These are phyloP conservation scores for Neoarthrinium moseri DNA, from an alignment of 2,329 filamentous ascomycete species.

Conservation along the genomic window DNA sequence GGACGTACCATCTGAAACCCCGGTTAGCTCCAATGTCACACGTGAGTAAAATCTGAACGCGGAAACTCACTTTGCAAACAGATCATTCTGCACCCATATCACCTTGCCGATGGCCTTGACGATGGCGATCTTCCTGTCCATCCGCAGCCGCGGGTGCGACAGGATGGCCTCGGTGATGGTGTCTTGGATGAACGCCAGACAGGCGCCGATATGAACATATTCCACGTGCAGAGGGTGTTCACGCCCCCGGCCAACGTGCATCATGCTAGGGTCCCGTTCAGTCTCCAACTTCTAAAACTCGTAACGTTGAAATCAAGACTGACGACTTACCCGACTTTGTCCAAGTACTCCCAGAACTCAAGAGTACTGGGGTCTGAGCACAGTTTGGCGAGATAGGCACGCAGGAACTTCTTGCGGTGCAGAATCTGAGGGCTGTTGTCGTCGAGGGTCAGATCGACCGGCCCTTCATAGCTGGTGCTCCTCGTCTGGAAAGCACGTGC, in stretches of 20 bases:
- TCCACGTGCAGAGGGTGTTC: constrained; percentile 74
- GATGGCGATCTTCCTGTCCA: constrained; percentile 69
- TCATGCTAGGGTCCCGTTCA: constrained; percentile 49
- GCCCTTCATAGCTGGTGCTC: constrained; percentile 64
- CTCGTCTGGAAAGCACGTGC: constrained; percentile 70
- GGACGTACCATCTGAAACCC: constrained; percentile 72
- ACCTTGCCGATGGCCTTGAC: constrained; percentile 77
- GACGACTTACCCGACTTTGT: constrained; percentile 70
- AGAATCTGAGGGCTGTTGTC: constrained; percentile 74
- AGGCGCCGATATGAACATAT: constrained; percentile 74
- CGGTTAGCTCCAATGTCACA: neutral
- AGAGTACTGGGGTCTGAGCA: constrained; percentile 73
- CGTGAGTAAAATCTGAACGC: no score
- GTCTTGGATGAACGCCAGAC: constrained; percentile 74
- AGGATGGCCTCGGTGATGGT: constrained; percentile 75
- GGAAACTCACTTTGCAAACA: no score
- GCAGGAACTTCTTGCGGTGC: constrained; percentile 73
- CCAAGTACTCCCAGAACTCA: constrained; percentile 81
- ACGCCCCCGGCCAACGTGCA: constrained; percentile 77
- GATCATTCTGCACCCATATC: constrained; percentile 81
- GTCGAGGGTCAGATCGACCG: constrained; percentile 60
- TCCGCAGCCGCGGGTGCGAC: constrained; percentile 64
- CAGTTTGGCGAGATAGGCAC: constrained; percentile 73
- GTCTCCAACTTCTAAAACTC: no score
- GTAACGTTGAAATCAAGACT: neutral